Evolutionary conservation across 495 filamentous ascomycete genomes (phyloP).

Genomic region (Pseudevernia furfuracea): DNA sequence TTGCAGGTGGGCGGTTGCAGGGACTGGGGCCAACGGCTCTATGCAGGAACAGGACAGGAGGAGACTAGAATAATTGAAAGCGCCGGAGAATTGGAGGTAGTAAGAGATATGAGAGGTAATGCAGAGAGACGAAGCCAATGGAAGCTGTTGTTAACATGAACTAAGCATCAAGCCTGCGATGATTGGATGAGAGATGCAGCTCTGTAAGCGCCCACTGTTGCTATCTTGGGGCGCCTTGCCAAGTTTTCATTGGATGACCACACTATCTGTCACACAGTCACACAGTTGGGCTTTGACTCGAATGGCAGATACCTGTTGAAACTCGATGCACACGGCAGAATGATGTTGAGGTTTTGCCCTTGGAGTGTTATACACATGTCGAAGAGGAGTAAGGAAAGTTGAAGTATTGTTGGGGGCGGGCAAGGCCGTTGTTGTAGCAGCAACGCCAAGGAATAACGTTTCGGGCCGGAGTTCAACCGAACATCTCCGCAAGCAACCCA

Average conservation of each 20-base stretch:
- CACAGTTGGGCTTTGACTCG: too few relatives aligned
- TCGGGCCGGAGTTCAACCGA: not conserved
- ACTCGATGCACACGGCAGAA: too few relatives aligned
- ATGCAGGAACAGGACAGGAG: slow-evolving; percentile 12
- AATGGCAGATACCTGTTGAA: too few relatives aligned
- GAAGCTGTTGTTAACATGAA: not conserved
- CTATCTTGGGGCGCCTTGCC: slow-evolving; percentile 12
- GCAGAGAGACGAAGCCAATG: slow-evolving; percentile 12
- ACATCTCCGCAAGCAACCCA: not conserved
- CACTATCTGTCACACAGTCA: not conserved
- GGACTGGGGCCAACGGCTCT: slow-evolving; percentile 10
- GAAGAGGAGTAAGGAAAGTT: too few relatives aligned
- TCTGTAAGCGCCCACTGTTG: slow-evolving; percentile 22
- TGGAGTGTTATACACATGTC: too few relatives aligned
- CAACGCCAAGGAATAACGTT: too few relatives aligned
- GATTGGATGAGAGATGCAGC: slow-evolving; percentile 18
- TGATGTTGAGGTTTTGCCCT: too few relatives aligned
- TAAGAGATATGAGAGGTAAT: not conserved
- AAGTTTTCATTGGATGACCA: not conserved
- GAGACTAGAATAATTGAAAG: not conserved
- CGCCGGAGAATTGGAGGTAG: slow-evolving; percentile 5
- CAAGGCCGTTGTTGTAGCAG: too few relatives aligned
- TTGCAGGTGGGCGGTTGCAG: slow-evolving; percentile 14
- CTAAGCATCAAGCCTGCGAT: slow-evolving; percentile 9
- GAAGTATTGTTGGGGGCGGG: too few relatives aligned